Evolutionary conservation across 2,329 filamentous ascomycete species (phyloP).

Genomic region (Coniochaeta ligniaria): DNA sequence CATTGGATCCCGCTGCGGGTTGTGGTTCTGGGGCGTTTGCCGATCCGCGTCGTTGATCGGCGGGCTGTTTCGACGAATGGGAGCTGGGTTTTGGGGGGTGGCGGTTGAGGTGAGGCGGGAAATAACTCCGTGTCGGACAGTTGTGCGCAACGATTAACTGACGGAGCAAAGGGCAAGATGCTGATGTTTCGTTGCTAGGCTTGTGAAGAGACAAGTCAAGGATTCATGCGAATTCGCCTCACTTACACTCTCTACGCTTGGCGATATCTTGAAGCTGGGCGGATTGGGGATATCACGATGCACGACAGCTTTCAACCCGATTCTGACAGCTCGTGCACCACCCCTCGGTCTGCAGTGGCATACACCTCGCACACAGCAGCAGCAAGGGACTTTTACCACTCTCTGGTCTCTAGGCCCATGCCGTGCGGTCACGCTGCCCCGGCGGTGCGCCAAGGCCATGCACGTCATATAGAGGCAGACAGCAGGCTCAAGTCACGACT

Average conservation of each 20-base stretch:
- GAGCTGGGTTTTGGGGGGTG: background rate
- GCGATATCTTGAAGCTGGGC: no score
- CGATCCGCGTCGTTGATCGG: background rate
- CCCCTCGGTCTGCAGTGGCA: no score
- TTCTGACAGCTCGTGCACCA: no score
- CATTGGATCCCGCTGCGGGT: background rate
- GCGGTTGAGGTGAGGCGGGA: background rate
- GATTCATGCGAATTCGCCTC: no score
- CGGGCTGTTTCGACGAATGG: background rate
- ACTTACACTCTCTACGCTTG: no score
- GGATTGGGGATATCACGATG: no score
- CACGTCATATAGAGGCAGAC: background rate
- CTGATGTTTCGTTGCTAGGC: no score
- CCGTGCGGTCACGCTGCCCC: background rate
- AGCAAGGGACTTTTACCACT: background rate
- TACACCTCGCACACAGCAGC: background rate
- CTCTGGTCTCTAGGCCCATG: no score
- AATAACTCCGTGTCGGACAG: no score
- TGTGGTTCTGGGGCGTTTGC: background rate
- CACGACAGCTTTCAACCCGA: no score
- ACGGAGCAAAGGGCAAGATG: background rate
- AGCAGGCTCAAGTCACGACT: background rate
- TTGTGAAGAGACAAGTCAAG: no score
- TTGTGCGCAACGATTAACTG: no score
- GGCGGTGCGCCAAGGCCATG: background rate